Percentiles rank a stretch among this genome's conserved stretches.
phyloP scores from a whole-genome alignment of 2,329 filamentous ascomycete genomes.

The Cladosporium velox region DNA sequence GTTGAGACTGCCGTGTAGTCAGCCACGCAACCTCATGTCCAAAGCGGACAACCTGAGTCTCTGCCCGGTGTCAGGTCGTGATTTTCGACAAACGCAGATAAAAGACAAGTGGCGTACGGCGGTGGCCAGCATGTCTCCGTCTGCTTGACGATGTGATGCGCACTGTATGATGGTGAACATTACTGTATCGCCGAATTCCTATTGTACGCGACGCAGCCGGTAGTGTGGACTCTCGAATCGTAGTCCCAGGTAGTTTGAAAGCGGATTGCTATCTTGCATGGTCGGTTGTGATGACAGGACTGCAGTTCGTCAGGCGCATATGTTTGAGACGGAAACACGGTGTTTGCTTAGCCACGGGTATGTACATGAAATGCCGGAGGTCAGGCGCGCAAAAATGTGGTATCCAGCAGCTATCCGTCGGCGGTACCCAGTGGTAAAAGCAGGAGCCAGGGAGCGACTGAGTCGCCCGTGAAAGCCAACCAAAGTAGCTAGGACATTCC shows the following conservation, averaged over 20 bases:
- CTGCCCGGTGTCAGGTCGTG: neutral
- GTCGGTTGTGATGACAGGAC: neutral
- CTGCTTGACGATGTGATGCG: neutral
- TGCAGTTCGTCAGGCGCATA: neutral
- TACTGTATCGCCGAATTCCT: neutral
- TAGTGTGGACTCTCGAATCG: neutral
- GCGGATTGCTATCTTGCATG: neutral
- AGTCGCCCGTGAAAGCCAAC: neutral
- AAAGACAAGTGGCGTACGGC: neutral
- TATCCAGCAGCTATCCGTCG: neutral
- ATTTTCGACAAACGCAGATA: neutral
- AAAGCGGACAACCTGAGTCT: neutral
- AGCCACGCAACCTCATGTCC: neutral
- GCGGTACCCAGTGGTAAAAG: neutral
- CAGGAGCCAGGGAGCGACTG: neutral
- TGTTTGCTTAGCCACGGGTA: neutral
- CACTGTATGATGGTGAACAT: neutral
- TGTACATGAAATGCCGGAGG: neutral
- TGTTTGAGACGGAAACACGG: neutral
- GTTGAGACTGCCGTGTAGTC: neutral
- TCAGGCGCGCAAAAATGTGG: neutral
- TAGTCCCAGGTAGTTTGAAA: neutral
- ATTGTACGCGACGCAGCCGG: neutral
- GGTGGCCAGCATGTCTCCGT: neutral
- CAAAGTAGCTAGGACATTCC: neutral